Evolutionary conservation across 1,284 basidiomycete species (phyloP), one percentile per base, ranked within the genome.

Genomic region (Irpex rosettiformis): DNA sequence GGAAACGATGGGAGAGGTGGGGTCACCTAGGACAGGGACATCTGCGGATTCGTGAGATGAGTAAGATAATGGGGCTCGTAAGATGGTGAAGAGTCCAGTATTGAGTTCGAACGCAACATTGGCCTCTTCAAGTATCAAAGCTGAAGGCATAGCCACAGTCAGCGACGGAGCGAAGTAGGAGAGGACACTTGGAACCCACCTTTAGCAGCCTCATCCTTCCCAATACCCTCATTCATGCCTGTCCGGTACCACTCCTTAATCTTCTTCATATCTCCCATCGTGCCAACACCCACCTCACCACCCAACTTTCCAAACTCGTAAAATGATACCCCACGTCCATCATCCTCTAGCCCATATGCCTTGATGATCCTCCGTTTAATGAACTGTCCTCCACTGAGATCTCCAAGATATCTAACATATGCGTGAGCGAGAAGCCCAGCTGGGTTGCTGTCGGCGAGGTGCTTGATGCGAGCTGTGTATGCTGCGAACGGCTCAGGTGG

Each of bases 341-440:
- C 24, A 45, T 79, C 76, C 58, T 84, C 79, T 1, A 93, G 77
- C 6, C 73, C 79, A 67, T 92, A 93, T 10, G 86, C 82, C 71
- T 88, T 88, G 18, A 79, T 78, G 22, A 92, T 74, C 43, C 77
- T 78, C 42, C 82, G 78, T 28, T 84, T 78, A 65, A 94, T 88
- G 61, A 83, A 78, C 74, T 94, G 92, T 0, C 93, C 92, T 16
- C 92, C 92, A 52, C 85, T 88, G 30, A 94, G 78, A 71, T 94
- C 92, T 58, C 91, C 92, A n/a, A 94, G 81, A 73, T 94, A 94
- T 37, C 91, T 82, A 16, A 92, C 89, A 68, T 93, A 93, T 0
- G 90, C 81, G 70, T 94, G 91, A 0, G 91, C 86, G 13, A 94
- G 79, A 22, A 94, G 80, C 3, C 76, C 72, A 1, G 80, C 73